Base-by-base conservation (phyloP, 768 basidiomycete genomes). In the Panaeolus cyanescens region DNA sequence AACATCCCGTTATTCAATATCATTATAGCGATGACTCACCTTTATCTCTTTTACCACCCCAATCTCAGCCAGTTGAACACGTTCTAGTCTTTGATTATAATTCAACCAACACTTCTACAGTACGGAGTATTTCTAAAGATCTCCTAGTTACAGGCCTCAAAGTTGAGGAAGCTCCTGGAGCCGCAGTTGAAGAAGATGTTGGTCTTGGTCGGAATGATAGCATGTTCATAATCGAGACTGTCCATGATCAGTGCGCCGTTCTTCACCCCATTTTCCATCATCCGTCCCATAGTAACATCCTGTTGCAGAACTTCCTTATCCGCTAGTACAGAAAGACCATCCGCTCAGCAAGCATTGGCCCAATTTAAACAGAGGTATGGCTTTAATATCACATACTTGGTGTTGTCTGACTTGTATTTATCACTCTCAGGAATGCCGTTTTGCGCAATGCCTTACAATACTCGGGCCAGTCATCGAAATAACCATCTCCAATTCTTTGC, bases 21-120 rank as follows among this genome's bases (percentile, higher is more conserved):
- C 89, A 91, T 67, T 94, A 91, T 68, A 83, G 85, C 19, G 91
- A 95, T 66, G 93, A 95, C 68, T 81, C 88, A 0, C 87, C 91
- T 3, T 72, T 85, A n/a, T 73, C 84, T 10, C 74, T 93, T 12
- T 74, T 92, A 37, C 87, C 90, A 4, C 4, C n/a, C 25, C 22
- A 50, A 50, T 81, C 77, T 33, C 78, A 79, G 37, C 76, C 82
- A 10, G 79, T 84, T 56, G 91, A 92, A 71, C 89, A 89, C 66
- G 86, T 94, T 22, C 77, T 95, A 1, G 80, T 95, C 25, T 79
- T 95, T 40, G 84, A 92, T 72, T 87, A 85, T 65, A 65, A 71
- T 42, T 5, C 25, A 20, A 15, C 45, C 4, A 50, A 50, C 4
- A 56, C 71, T 0, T 81, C 88, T 4, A 79, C 78, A 30, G 81